Evolutionary conservation across 257 asterid species (phyloP).

Genomic region (Gardenia jasminoides): DNA sequence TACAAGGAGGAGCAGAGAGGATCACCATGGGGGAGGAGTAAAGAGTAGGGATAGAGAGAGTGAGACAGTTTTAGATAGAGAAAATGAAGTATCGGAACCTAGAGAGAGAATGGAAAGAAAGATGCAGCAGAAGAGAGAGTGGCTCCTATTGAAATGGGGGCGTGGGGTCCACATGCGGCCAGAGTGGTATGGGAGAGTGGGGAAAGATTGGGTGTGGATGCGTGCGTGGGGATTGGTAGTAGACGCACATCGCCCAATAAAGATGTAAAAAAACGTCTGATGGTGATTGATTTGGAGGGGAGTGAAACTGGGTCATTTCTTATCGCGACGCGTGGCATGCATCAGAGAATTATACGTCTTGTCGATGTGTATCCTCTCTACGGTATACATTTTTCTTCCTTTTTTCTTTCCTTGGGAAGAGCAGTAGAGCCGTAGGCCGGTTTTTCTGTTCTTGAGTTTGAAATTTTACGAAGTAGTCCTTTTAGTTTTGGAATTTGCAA

Average conservation of each 20-base stretch:
- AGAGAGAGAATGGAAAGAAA: not conserved
- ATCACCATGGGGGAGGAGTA: slow-evolving; percentile 36
- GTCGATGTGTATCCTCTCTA: not conserved
- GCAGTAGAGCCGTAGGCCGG: not conserved
- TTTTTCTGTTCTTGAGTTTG: not conserved
- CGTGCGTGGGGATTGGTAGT: slow-evolving; percentile 1
- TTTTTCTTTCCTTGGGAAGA: not conserved
- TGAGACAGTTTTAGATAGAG: slow-evolving; percentile 2
- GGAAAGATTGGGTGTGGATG: slow-evolving; percentile 25
- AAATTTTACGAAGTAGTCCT: too few species aligned
- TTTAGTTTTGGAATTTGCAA: too few species aligned
- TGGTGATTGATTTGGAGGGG: slow-evolving; percentile 1
- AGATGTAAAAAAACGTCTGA: not conserved
- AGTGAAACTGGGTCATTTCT: not conserved
- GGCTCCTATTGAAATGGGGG: slow-evolving; percentile 10
- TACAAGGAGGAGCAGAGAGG: slow-evolving; percentile 35
- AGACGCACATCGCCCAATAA: slow-evolving; percentile 23
- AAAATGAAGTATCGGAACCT: not conserved
- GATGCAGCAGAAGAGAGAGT: not conserved
- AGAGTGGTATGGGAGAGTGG: not conserved
- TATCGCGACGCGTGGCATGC: slow-evolving; percentile 11
- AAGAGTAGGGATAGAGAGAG: not conserved
- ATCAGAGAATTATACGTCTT: not conserved
- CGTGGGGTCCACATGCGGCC: not conserved
- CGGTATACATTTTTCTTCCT: too few species aligned